Evolutionary conservation across 768 basidiomycete genomes (phyloP), one percentile per base, ranked within the genome.

Genomic region (Leccinellum rugosiceps): DNA sequence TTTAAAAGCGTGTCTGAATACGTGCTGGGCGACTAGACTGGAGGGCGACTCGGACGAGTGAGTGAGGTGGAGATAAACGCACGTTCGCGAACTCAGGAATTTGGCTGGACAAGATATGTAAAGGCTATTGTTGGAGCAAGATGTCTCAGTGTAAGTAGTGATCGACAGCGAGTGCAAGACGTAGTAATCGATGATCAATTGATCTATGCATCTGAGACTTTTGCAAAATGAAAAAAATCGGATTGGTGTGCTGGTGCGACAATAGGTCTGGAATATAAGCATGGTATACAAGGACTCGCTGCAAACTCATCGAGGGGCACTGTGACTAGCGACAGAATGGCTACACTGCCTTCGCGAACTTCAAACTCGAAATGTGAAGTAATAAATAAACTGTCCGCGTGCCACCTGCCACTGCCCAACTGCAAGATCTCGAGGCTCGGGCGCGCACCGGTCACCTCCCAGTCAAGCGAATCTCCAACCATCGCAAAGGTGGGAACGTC

Each of bases 401-500:
- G 4, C 52, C 23, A 38, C 35, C 4, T 17, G 35, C 35, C 17
- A 35, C 35, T 35, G 4, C n/a, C 17, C 17, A n/a, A n/a, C 38
- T n/a, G 38, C 38, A 38, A n/a, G 9, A 41, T n/a, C 38, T 38
- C n/a, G 38, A 41, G 38, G 17, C n/a, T 41, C n/a, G 9, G n/a
- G 35, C 17, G 17, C 35, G 17, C 38, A 38, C 38, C 4, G 9
- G n/a, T 13, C 38, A 78, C 35, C 76, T 64, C 21, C 78, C 78
- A 4, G 73, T 77, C 48, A 74, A 60, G 8, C 70, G 70, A 60
- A 80, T 80, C 64, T 83, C 82, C 34, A 83, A 47, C 71, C 76
- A 82, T 30, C 82, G 68, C 41, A 81, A 58, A n/a, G 77, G 74
- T 1, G 77, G 78, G 52, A 76, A 83, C 4, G 76, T 69, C 10